Percentiles rank a stretch among this genome's conserved stretches.
Evolutionary conservation across 805 yeast genomes (phyloP).

Genomic region (Hermanozyma aechmeae): DNA sequence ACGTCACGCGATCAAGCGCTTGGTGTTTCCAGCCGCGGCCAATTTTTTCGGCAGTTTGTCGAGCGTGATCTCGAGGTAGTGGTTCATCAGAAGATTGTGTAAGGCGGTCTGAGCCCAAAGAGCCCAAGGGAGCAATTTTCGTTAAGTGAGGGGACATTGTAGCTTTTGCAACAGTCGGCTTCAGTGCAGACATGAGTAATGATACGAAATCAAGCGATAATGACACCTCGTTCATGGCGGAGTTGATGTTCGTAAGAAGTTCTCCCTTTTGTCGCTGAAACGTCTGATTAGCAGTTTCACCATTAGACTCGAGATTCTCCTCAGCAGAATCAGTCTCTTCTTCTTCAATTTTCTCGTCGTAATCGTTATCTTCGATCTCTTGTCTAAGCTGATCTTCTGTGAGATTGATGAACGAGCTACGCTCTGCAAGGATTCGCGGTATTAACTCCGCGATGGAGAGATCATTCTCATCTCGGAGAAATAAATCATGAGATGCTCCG

Average conservation of each 20-base stretch:
- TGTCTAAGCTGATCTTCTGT: constrained; percentile 44
- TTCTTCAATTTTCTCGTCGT: constrained; percentile 1
- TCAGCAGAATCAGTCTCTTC: constrained; percentile 9
- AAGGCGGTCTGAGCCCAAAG: constrained; percentile 47
- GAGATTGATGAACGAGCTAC: constrained; percentile 49
- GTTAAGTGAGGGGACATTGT: constrained; percentile 83
- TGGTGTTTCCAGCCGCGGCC: constrained; percentile 82
- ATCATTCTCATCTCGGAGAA: no score
- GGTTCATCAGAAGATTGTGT: no score
- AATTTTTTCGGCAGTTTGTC: constrained; percentile 26
- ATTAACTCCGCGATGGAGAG: constrained; percentile 46
- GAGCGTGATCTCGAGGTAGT: no score
- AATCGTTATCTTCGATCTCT: constrained; percentile 28
- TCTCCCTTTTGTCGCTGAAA: constrained; percentile 45
- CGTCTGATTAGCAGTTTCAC: constrained; percentile 20
- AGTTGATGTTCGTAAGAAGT: constrained; percentile 41
- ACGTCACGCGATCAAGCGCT: constrained; percentile 49
- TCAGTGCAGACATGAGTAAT: constrained; percentile 62
- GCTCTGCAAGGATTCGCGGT: constrained; percentile 48
- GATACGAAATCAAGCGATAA: constrained; percentile 83
- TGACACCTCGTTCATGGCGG: constrained; percentile 84
- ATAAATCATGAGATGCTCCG: no score
- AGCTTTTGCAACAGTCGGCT: constrained; percentile 79
- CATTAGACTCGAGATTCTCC: constrained; percentile 5
- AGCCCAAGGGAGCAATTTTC: constrained; percentile 66